Base-by-base conservation (phyloP, 495 filamentous ascomycete genomes). In the Bombardia bombarda region DNA sequence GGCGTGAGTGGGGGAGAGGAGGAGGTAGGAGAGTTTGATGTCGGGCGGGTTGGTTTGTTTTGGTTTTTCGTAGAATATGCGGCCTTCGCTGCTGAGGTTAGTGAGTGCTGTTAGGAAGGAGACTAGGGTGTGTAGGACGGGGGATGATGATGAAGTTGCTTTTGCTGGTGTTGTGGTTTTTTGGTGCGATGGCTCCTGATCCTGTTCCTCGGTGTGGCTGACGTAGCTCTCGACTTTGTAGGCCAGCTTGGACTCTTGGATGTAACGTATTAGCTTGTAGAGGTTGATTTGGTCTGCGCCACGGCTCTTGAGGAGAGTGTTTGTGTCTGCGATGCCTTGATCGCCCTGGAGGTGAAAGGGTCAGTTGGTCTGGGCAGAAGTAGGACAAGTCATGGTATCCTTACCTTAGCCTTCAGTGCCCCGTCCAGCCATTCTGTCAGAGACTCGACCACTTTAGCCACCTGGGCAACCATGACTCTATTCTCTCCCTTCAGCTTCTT, bases 261-360 rank as follows among this genome's bases (percentile, higher is more conserved):
- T 72, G 56, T 97, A 98, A 24, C 73, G 72, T 34, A 86, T 79
- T 10, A 98, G 70, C 53, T 94, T 90, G 60, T 86, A 87, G 17
- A 95, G 75, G 52, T 98, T 96, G 61, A 97, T 86, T 54, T 96
- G 92, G 56, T 97, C 92, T 20, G 90, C 86, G 1, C 87, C 88
- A 51, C 95, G 94, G 32, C 83, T 81, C 32, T 80, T 74, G 46
- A 96, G 77, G 10, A 98, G 71, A 14, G 77, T 73, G 26, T 78
- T 79, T 18, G 80, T 49, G 38, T 82, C 65, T 9, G 67, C 58
- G 20, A 92, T 78, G 14, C 80, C 73, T 23, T 84, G 83, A 10
- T 58, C 51, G 0, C 59, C 52, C 49, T 74, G 62, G 3, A 9
- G 19, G 9, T n/a, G 12, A 3, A 19, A 43, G 21, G 40, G 49